Conservation (phyloP, 257 asterid species). For the Solanum etuberosum region DNA sequence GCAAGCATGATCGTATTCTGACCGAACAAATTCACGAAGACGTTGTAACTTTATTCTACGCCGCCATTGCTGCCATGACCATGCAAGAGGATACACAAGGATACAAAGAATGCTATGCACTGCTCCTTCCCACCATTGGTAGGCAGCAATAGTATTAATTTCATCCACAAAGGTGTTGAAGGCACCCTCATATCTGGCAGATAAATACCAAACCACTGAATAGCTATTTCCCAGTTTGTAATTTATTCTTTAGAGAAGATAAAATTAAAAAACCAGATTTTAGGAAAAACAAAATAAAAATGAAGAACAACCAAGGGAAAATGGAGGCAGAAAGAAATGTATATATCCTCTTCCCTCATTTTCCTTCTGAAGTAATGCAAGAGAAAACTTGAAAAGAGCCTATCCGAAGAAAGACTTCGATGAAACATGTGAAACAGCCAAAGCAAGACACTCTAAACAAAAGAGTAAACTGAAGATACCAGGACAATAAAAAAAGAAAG, state of each 20-base stretch:
- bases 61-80: constrained; percentile 99
- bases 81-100: constrained; percentile 85
- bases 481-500: background rate
- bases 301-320: background rate
- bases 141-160: constrained; percentile 79
- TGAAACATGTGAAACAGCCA: background rate
- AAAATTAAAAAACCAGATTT: background rate
- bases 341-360: background rate
- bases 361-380: background rate
- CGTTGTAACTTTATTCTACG: constrained; percentile 81
- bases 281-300: background rate
- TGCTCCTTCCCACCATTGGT: constrained; percentile 99
- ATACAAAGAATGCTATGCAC: constrained; percentile 75
- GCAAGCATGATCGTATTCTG: constrained; percentile 98
- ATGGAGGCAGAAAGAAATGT: background rate
- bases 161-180: constrained; percentile 88
- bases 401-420: background rate
- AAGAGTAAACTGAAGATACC: background rate
- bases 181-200: constrained; percentile 86
- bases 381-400: background rate
- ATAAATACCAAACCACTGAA: constrained; percentile 3
- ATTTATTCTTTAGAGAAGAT: background rate
- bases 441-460: background rate
- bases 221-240: background rate
- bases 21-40: constrained; percentile 89